Evolutionary conservation across 768 basidiomycete genomes (phyloP).

Genomic region (Leccinellum rugosiceps): DNA sequence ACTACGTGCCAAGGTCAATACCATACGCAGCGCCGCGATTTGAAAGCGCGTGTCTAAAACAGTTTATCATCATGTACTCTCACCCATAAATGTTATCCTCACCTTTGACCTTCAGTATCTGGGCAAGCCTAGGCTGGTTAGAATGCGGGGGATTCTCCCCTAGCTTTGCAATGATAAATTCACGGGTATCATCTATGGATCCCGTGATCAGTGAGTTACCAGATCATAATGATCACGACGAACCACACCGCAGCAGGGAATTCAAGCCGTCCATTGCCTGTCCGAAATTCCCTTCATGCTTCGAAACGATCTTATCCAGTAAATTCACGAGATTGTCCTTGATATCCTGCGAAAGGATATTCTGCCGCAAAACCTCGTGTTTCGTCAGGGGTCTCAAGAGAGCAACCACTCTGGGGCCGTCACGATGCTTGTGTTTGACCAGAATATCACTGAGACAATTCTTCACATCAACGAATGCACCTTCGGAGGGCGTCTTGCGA

Average conservation of each 20-base stretch:
- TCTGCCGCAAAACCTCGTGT: slow-evolving; percentile 12
- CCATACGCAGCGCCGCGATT: slow-evolving; percentile 18
- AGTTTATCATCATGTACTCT: background rate
- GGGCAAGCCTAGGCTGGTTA: slow-evolving; percentile 7
- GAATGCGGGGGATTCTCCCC: background rate
- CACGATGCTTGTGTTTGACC: slow-evolving; percentile 12
- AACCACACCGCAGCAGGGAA: slow-evolving; percentile 17
- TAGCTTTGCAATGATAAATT: background rate
- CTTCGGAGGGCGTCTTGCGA: background rate
- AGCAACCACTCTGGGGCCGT: slow-evolving; percentile 21
- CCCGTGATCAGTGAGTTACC: background rate
- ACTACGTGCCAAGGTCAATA: slow-evolving; percentile 11
- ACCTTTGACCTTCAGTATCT: slow-evolving; percentile 17
- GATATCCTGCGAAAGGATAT: slow-evolving; percentile 14
- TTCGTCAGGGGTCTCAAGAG: slow-evolving; percentile 21
- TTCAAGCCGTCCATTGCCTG: slow-evolving; percentile 24
- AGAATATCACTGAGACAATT: slow-evolving; percentile 11
- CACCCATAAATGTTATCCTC: background rate
- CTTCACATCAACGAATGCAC: slow-evolving; percentile 11
- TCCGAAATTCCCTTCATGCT: slow-evolving; percentile 6
- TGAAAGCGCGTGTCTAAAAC: slow-evolving; percentile 11
- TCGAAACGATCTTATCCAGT: slow-evolving; percentile 11
- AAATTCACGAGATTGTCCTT: slow-evolving; percentile 11
- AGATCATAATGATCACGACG: background rate
- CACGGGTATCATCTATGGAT: slow-evolving; percentile 10